Evolutionary conservation across 441 rosid species (phyloP).

Genomic region (Populus trichocarpa): DNA sequence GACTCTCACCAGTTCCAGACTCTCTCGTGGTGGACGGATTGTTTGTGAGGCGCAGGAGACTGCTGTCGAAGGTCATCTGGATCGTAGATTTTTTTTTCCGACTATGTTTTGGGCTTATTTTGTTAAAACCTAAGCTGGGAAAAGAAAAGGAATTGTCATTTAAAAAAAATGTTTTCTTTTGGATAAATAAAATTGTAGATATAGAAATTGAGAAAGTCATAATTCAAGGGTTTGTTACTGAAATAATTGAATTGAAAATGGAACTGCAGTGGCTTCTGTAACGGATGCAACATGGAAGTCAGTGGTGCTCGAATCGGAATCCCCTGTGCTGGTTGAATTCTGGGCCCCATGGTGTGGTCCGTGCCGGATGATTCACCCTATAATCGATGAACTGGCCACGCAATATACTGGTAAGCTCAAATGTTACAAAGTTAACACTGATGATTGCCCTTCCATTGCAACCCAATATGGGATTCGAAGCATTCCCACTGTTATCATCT

Average conservation of each 20-base stretch:
- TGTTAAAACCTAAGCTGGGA: neutral
- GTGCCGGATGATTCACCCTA: slow-evolving; percentile 87
- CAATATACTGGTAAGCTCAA: slow-evolving; percentile 78
- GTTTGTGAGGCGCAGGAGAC: slow-evolving; percentile 72
- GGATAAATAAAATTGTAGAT: neutral
- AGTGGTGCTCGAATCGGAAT: slow-evolving; percentile 58
- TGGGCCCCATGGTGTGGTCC: slow-evolving; percentile 99
- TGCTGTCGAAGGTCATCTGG: slow-evolving; percentile 56
- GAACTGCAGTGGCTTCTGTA: slow-evolving; percentile 51
- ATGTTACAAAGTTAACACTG: slow-evolving; percentile 87
- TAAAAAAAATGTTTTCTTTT: neutral
- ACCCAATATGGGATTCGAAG: slow-evolving; percentile 79
- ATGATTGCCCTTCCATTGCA: slow-evolving; percentile 71
- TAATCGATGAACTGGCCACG: slow-evolving; percentile 68
- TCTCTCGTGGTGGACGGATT: slow-evolving; percentile 34
- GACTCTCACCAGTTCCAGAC: slow-evolving; percentile 18
- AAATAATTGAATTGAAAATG: neutral
- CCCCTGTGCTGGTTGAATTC: slow-evolving; percentile 77
- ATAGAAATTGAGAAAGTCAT: neutral
- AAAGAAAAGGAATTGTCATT: neutral
- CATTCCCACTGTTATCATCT: slow-evolving; percentile 83
- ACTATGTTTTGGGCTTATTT: neutral
- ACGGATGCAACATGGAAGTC: slow-evolving; percentile 71
- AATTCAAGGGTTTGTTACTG: neutral
- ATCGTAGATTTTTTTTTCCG: neutral